phyloP scores from a whole-genome alignment of 805 yeast species.

The Wickerhamiella brachini region DNA sequence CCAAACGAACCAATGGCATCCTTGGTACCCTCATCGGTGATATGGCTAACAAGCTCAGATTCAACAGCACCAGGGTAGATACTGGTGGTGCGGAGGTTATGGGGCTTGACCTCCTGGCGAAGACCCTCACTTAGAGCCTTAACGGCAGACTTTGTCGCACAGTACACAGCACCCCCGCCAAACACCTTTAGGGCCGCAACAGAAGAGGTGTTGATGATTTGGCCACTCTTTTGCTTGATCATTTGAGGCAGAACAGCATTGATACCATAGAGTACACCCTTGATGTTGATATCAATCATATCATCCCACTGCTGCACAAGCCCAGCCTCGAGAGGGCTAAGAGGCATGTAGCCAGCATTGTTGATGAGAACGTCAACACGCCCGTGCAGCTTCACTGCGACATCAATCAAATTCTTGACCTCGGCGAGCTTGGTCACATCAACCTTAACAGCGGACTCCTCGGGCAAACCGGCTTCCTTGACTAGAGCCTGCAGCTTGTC shows the following conservation, averaged over 20 bases:
- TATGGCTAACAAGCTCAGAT: conserved; percentile 36
- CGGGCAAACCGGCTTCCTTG: conserved; percentile 27
- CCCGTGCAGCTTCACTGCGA: conserved; percentile 37
- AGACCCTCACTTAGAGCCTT: conserved; percentile 39
- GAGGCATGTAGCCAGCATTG: conserved; percentile 46
- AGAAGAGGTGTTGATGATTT: conserved; percentile 48
- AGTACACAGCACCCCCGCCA: conserved; percentile 51
- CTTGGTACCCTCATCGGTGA: not conserved
- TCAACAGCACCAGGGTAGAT: conserved; percentile 64
- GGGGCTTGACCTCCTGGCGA: conserved; percentile 57
- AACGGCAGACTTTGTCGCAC: conserved; percentile 53
- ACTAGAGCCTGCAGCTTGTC: conserved; percentile 40
- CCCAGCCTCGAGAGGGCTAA: conserved; percentile 65
- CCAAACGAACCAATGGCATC: not conserved
- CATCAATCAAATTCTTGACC: conserved; percentile 35
- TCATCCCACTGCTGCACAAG: conserved; percentile 47
- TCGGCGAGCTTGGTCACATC: conserved; percentile 42
- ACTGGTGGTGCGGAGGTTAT: conserved; percentile 53
- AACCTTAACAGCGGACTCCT: conserved; percentile 36
- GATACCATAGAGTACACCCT: conserved; percentile 67
- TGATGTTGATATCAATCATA: conserved; percentile 58
- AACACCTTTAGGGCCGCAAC: conserved; percentile 54
- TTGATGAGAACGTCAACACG: conserved; percentile 45
- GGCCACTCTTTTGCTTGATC: conserved; percentile 48
- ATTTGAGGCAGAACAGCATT: conserved; percentile 60